Evolutionary conservation across 2,329 filamentous ascomycete species (phyloP).

Genomic region (Neoscytalidium dimidiatum): DNA sequence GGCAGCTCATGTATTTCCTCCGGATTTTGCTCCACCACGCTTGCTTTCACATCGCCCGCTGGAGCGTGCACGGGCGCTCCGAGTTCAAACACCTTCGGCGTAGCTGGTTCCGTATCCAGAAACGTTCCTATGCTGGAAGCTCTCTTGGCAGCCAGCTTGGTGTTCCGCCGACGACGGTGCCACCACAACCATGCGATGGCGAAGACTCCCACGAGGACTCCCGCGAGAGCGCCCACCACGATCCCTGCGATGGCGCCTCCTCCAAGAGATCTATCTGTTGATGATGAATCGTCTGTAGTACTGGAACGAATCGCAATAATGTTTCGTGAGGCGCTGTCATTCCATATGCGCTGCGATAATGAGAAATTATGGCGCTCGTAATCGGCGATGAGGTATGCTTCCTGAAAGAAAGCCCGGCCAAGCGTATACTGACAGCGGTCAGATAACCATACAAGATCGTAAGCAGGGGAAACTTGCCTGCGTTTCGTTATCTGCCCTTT

Average conservation of each 20-base stretch:
- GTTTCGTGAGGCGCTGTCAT: neutral
- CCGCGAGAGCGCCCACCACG: neutral
- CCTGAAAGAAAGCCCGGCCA: constrained; percentile 21
- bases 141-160: neutral
- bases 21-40: too few relatives aligned
- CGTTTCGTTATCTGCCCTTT: neutral
- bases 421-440: constrained; percentile 31
- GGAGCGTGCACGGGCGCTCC: too few relatives aligned
- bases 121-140: too few relatives aligned
- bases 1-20: too few relatives aligned
- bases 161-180: neutral
- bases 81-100: too few relatives aligned
- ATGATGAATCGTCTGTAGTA: neutral
- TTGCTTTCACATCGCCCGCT: too few relatives aligned
- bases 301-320: neutral
- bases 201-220: neutral
- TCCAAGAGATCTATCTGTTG: neutral
- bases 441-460: neutral
- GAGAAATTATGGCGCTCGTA: constrained; percentile 34
- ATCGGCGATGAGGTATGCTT: constrained; percentile 37
- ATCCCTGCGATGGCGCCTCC: neutral
- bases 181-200: too few relatives aligned
- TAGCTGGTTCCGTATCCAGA: too few relatives aligned
- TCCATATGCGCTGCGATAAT: constrained; percentile 31
- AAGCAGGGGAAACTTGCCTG: neutral